phyloP scores from a whole-genome alignment of 2,329 filamentous ascomycete genomes.

The Aspergillus viridinutans region DNA sequence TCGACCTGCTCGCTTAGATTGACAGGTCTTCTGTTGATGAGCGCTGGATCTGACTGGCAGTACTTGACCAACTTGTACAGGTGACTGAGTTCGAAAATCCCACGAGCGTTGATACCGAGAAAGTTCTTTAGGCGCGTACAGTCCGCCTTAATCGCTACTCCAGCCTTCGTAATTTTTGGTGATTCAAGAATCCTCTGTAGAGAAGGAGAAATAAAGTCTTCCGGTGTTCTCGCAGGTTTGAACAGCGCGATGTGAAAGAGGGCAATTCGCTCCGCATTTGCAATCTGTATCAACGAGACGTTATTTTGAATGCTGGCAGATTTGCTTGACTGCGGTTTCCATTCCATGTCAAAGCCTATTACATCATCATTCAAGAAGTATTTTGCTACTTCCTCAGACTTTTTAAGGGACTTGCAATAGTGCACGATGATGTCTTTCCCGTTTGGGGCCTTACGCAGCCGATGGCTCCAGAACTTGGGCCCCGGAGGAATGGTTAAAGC shows the following conservation, averaged over 20 bases:
- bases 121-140: constrained; percentile 63
- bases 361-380: constrained; percentile 66
- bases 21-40: constrained; percentile 64
- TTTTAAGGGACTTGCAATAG: constrained; percentile 67
- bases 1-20: constrained; percentile 66
- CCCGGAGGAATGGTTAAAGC: not conserved
- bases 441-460: constrained; percentile 44
- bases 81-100: constrained; percentile 77
- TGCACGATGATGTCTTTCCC: constrained; percentile 62
- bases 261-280: constrained; percentile 69
- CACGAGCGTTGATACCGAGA: constrained; percentile 60
- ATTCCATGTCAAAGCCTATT: constrained; percentile 89
- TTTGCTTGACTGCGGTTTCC: constrained; percentile 55
- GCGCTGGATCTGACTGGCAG: constrained; percentile 48
- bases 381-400: constrained; percentile 62
- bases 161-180: constrained; percentile 64
- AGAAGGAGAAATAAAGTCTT: constrained; percentile 64
- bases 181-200: constrained; percentile 71
- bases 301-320: constrained; percentile 57
- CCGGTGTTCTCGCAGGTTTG: constrained; percentile 34
- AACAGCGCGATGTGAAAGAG: constrained; percentile 77
- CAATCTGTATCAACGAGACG: constrained; percentile 78
- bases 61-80: constrained; percentile 73
- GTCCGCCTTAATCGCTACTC: constrained; percentile 71
- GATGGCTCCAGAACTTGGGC: constrained; percentile 31